Percentiles rank a stretch among this genome's conserved stretches.
These are phyloP conservation scores for Cantharellus cinnabarinus DNA, from an alignment of 768 basidiomycete species.

Conservation along the genomic window DNA sequence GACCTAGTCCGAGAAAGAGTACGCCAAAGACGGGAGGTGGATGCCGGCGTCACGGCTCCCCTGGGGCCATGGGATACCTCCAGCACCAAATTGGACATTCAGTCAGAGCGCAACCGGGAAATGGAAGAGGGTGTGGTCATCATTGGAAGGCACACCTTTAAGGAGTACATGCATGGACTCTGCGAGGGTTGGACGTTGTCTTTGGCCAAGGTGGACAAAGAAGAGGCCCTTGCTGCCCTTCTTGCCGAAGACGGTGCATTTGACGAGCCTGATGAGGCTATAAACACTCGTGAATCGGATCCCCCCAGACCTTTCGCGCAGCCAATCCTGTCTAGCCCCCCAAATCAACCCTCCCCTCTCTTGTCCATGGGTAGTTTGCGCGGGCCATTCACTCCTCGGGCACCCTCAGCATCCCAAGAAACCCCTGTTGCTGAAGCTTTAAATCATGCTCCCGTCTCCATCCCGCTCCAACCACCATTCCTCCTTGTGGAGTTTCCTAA, in stretches of 20 bases:
- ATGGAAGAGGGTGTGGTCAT: constrained; percentile 72
- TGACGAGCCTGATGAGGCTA: constrained; percentile 33
- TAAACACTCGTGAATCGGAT: constrained; percentile 12
- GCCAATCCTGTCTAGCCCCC: constrained; percentile 13
- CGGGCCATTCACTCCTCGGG: constrained; percentile 10
- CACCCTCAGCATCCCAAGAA: background rate
- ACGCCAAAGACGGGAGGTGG: constrained; percentile 43
- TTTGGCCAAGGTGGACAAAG: constrained; percentile 44
- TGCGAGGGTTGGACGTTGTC: constrained; percentile 66
- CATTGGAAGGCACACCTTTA: constrained; percentile 75
- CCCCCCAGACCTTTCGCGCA: constrained; percentile 12
- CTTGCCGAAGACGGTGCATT: constrained; percentile 59
- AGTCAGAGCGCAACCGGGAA: constrained; percentile 34
- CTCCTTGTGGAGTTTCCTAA: constrained; percentile 56
- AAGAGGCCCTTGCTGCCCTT: constrained; percentile 45
- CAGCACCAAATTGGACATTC: constrained; percentile 20
- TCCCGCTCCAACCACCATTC: constrained; percentile 64
- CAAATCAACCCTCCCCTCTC: constrained; percentile 18
- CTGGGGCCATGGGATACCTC: constrained; percentile 27
- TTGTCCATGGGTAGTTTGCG: constrained; percentile 6
- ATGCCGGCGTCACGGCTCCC: constrained; percentile 40
- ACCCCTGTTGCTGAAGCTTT: constrained; percentile 16
- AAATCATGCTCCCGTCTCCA: constrained; percentile 29
- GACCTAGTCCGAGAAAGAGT: constrained; percentile 53
- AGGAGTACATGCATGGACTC: constrained; percentile 85